A percentile compares a stretch with the other conserved stretches of the same genome.
phyloP scores from a whole-genome alignment of 2,329 filamentous ascomycete genomes.

The Curvularia eragrostidis region DNA sequence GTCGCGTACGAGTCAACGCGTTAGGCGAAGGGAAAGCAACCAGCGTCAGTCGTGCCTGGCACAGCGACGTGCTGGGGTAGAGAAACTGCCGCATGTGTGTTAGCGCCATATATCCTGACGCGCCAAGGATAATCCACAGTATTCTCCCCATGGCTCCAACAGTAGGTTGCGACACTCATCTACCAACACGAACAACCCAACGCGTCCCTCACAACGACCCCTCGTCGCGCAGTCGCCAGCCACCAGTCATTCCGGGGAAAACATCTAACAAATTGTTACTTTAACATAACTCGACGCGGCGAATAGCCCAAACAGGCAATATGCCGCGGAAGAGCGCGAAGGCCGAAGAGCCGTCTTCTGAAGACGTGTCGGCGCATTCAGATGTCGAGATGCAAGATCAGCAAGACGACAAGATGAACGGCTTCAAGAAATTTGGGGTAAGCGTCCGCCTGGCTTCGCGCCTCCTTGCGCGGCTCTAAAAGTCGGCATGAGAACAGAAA shows the following conservation, averaged over 20 bases:
- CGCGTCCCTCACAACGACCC: constrained; percentile 11
- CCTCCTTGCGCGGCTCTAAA: constrained; percentile 8
- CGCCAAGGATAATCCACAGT: constrained; percentile 17
- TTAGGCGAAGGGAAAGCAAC: background rate
- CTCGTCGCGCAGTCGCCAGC: background rate
- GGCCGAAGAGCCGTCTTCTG: constrained; percentile 43
- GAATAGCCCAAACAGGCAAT: constrained; percentile 45
- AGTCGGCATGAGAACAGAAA: constrained; percentile 1
- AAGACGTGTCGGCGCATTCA: constrained; percentile 48
- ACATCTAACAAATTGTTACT: background rate
- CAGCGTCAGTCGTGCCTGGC: background rate
- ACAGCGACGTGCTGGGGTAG: constrained; percentile 4
- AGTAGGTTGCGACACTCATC: constrained; percentile 8
- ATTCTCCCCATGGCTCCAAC: constrained; percentile 13
- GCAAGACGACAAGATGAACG: constrained; percentile 39
- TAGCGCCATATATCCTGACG: constrained; percentile 13
- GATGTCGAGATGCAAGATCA: constrained; percentile 50
- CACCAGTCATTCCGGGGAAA: background rate
- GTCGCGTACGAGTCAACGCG: constrained; percentile 7
- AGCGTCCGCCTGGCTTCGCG: constrained; percentile 22
- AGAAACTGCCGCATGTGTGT: constrained; percentile 3
- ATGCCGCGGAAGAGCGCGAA: constrained; percentile 51
- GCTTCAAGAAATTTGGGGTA: constrained; percentile 47
- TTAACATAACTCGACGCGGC: constrained; percentile 30
- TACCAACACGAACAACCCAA: constrained; percentile 2